Base-by-base conservation (phyloP, 176 grass and related monocot species). In the Carex pumila region DNA sequence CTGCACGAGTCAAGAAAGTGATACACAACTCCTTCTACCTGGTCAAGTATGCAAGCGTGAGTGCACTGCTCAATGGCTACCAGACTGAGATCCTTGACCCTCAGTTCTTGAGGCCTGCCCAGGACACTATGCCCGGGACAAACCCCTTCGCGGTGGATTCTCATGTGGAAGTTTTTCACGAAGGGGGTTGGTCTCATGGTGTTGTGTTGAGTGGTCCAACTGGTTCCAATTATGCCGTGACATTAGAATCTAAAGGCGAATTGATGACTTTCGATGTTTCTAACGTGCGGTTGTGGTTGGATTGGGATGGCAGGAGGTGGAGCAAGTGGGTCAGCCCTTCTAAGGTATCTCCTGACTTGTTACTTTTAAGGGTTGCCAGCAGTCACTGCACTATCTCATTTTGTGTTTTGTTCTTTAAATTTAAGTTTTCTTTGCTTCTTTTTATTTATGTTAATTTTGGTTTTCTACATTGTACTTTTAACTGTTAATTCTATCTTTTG, bases 261-360 rank as follows among this genome's bases (percentile, higher is more conserved):
- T 6, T 14, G 11, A 30, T 25, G 34, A 47, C 59, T 10, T 34
- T 79, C 34, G 39, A 89, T 71, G 77, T 84, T 71, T 69, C 57
- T 56, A 61, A 64, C 18, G 22, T 82, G 80, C 59, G 88, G 71
- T 49, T 30, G 12, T 18, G 30, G 4, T 53, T 37, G 64, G 19
- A 81, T 39, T 89, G 83, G 87, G 18, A 85, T 75, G 87, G 67
- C 73, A 47, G 25, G 19, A 72, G 69, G 12, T 86, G 80, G 88
- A 45, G 7, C 61, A 4, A 47, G 52, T 47, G 59, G 76, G 10
- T n/a, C 58, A 11, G 31, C 22, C 21, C 30, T 25, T 18, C 41
- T 47, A 61, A 34, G 59, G 68, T 69, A 62, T 36, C 14, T 39
- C 36, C 61, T 47, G 37, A 79, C 17, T 80, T 15, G 7, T 71